A percentile compares a stretch with the other conserved stretches of the same genome.
phyloP scores from a whole-genome alignment of 2,329 filamentous ascomycete genomes.

The Thielaviopsis populi region DNA sequence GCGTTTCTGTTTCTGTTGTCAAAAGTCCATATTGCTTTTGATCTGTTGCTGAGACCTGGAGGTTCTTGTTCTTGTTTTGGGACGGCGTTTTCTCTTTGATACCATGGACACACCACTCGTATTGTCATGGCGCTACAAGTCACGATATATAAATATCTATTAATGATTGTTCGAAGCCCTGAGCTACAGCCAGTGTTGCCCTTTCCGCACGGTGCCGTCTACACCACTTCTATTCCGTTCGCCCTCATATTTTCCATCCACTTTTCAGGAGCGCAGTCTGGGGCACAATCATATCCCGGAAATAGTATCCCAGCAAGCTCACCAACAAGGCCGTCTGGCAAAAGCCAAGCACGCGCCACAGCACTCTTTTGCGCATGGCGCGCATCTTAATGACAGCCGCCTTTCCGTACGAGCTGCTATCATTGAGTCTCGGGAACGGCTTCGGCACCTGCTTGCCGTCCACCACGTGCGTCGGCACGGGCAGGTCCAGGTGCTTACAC shows the following conservation, averaged over 20 bases:
- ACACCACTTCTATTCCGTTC: background rate
- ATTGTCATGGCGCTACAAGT: background rate
- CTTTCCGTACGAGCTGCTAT: constrained; percentile 16
- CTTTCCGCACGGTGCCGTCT: background rate
- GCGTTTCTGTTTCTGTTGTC: background rate
- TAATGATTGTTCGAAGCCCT: background rate
- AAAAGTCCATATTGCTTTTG: background rate
- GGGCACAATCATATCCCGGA: constrained; percentile 5
- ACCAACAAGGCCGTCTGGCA: constrained; percentile 14
- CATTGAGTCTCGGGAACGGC: constrained; percentile 20
- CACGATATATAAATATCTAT: background rate
- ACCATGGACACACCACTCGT: background rate
- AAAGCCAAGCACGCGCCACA: constrained; percentile 16
- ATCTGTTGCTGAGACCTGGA: background rate
- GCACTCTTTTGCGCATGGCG: constrained; percentile 17
- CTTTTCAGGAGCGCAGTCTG: background rate
- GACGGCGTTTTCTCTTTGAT: constrained; percentile 4
- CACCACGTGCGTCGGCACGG: constrained; percentile 25
- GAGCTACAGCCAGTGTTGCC: too few species aligned
- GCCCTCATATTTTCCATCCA: background rate
- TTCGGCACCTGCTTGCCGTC: constrained; percentile 17
- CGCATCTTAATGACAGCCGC: constrained; percentile 11
- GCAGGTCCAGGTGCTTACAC: constrained; percentile 27
- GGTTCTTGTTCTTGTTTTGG: background rate
- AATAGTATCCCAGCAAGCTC: constrained; percentile 11